Evolutionary conservation across 176 grass and related monocot species (phyloP).

Genomic region (Rhipidocladum racemiflorum): DNA sequence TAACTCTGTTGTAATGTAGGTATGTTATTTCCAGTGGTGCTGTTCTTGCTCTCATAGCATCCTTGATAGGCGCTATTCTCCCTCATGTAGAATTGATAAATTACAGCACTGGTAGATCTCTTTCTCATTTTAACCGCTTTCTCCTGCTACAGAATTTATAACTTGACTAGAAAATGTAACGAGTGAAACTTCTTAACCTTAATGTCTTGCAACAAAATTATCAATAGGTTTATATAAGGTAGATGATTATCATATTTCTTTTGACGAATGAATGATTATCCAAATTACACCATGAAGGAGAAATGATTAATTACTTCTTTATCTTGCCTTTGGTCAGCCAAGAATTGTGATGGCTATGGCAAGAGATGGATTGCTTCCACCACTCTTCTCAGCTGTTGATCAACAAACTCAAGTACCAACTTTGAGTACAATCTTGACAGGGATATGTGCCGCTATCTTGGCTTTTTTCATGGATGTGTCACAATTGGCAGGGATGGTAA

Average conservation of each 20-base stretch:
- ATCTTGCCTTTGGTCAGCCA: conserved; percentile 53
- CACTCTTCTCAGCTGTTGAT: conserved; percentile 69
- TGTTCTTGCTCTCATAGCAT: too few relatives aligned
- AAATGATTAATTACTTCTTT: conserved; percentile 5
- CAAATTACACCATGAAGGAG: conserved; percentile 7
- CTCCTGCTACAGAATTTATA: too few relatives aligned
- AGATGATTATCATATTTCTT: background rate
- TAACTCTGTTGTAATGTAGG: too few relatives aligned
- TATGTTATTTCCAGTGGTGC: too few relatives aligned
- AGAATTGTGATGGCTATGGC: conserved; percentile 97
- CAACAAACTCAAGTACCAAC: conserved; percentile 68
- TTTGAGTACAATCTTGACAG: conserved; percentile 71
- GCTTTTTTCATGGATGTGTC: conserved; percentile 95
- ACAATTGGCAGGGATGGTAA: conserved; percentile 85
- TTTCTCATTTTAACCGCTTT: too few relatives aligned
- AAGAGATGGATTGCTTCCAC: conserved; percentile 79
- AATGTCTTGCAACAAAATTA: background rate
- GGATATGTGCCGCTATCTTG: conserved; percentile 56
- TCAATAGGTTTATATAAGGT: background rate
- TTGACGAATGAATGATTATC: background rate
- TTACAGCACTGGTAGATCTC: too few relatives aligned
- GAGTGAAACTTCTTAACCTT: conserved; percentile 7
- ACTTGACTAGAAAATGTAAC: conserved; percentile 17
- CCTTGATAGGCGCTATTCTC: too few relatives aligned
- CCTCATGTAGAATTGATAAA: too few relatives aligned